A percentile compares a stretch with the other conserved stretches of the same genome.
phyloP scores from a whole-genome alignment of 2,329 filamentous ascomycete genomes.

The Didymella arachidicola region DNA sequence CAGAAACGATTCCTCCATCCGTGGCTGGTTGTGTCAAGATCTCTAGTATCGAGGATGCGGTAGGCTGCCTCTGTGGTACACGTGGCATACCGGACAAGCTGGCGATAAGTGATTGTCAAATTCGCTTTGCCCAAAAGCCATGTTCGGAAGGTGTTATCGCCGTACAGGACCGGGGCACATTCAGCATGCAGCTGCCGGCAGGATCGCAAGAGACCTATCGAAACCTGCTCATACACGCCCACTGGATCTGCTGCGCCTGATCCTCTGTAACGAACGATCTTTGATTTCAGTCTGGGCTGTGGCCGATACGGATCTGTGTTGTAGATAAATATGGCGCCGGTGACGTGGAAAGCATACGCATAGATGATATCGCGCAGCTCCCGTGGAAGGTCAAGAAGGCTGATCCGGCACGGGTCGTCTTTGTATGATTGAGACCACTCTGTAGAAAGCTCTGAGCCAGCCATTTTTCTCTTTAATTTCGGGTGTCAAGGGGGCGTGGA shows the following conservation, averaged over 20 bases:
- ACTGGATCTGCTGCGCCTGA: conserved; percentile 35
- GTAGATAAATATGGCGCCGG: conserved; percentile 43
- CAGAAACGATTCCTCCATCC: conserved; percentile 42
- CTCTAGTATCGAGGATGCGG: conserved; percentile 29
- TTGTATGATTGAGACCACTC: conserved; percentile 36
- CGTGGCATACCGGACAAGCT: conserved; percentile 33
- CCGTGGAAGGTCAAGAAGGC: conserved; percentile 45
- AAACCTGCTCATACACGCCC: conserved; percentile 26
- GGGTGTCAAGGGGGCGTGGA: neutral
- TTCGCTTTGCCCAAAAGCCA: conserved; percentile 25
- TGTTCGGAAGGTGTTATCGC: conserved; percentile 55
- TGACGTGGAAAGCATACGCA: conserved; percentile 30
- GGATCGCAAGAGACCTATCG: conserved; percentile 43
- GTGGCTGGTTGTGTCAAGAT: conserved; percentile 37
- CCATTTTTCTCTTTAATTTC: neutral
- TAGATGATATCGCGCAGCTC: conserved; percentile 43
- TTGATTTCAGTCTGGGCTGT: conserved; percentile 18
- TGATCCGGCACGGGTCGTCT: conserved; percentile 12
- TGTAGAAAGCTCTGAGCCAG: conserved; percentile 13
- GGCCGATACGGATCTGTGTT: conserved; percentile 25
- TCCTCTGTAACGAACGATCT: conserved; percentile 36
- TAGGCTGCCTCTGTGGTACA: conserved; percentile 33
- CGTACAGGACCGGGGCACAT: conserved; percentile 56
- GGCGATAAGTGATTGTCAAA: conserved; percentile 25
- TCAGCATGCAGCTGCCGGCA: conserved; percentile 55